Base-by-base conservation (phyloP, 768 basidiomycete genomes). In the Suillus hirtellus region DNA sequence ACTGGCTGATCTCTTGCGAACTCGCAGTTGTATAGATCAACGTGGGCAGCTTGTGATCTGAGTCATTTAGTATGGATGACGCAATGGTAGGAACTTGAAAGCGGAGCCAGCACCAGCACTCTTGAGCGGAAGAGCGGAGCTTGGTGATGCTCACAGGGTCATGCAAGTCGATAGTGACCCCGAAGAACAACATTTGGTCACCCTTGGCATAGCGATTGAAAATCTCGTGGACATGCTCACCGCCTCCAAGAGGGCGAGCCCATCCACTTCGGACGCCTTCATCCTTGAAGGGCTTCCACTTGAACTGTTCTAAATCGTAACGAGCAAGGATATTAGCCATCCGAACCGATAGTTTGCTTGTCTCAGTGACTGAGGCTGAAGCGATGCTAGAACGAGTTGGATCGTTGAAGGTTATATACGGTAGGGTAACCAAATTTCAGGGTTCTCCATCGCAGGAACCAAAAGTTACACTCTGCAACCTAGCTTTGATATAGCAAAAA, bases 301-400 rank as follows among this genome's bases (percentile, higher is more conserved):
- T 52, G 8, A 52, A 52, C 17, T 53, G 31, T n/a, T 53, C 52
- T 53, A 53, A n/a, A 35, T 53, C 52, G 19, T 53, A 53, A 53
- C 34, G 52, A n/a, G 52, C 3, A n/a, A 53, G 11, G 11, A 53
- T 0, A 35, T 53, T 31, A 35, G 52, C 31, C 31, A 53, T 53
- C 24, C 14, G 15, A 42, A 15, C 15, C 40, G 4, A 1, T 53
- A 7, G 34, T 53, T 10, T 10, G 9, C 52, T 52, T 12, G 50
- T 24, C 6, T 49, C 10, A 46, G 44, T n/a, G 44, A 11, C 44
- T n/a, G 44, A n/a, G 3, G 43, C 35, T 35, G 35, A 35, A 35
- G 31, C 31, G 31, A 35, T 35, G 10, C 35, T 9, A n/a, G 35
- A 35, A 35, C 35, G 2, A 35, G 35, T 35, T 35, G 35, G 3